These are phyloP conservation scores for Umbilicus rupestris DNA, from an alignment of 164 flowering plant species.

Conservation along the genomic window DNA sequence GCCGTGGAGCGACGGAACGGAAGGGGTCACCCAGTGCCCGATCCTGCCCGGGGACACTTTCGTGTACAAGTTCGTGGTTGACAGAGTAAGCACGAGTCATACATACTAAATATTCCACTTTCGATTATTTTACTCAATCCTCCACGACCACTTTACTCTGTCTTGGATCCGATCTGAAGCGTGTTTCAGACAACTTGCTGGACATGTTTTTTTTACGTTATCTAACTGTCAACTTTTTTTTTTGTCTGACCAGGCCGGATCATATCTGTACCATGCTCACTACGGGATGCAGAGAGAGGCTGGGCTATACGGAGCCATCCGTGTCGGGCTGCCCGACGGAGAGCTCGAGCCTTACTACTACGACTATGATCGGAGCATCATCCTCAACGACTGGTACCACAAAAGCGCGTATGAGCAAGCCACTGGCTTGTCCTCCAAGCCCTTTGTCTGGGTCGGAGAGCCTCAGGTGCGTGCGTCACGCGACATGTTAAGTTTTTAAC, in stretches of 20 bases:
- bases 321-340: conserved; percentile 47
- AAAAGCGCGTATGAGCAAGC: conserved; percentile 60
- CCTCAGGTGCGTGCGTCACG: conserved; percentile 92
- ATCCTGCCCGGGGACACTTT: conserved; percentile 67
- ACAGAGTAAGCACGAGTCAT: conserved; percentile 43
- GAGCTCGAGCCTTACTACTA: conserved; percentile 59
- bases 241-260: conserved; percentile 49
- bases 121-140: background rate
- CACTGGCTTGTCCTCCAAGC: conserved; percentile 51
- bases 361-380: conserved; percentile 56
- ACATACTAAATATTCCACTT: background rate
- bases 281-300: conserved; percentile 90
- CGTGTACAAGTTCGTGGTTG: conserved; percentile 62
- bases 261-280: conserved; percentile 81
- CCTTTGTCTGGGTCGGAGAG: conserved; percentile 77
- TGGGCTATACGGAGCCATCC: conserved; percentile 66
- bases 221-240: background rate
- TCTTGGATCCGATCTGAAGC: background rate
- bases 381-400: conserved; percentile 90
- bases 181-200: background rate
- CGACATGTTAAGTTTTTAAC: too few relatives aligned
- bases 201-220: background rate
- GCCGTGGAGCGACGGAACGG: conserved; percentile 92
- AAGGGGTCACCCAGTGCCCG: conserved; percentile 85
- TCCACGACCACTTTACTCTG: background rate